phyloP scores from a whole-genome alignment of 768 basidiomycete species.

The Phaeotremella fagi region DNA sequence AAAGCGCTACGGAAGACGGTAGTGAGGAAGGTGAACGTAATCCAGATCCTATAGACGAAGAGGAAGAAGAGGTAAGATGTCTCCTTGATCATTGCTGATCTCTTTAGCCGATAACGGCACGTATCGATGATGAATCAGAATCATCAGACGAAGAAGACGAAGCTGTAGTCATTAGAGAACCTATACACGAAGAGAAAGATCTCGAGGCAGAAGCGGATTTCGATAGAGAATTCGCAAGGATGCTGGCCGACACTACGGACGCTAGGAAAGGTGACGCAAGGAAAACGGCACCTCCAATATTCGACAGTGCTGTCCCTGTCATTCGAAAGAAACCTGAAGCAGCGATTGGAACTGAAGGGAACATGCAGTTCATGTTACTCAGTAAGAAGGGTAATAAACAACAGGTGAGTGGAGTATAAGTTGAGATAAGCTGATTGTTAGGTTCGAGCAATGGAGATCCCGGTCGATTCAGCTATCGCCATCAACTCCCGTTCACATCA shows the following conservation, averaged over 20 bases:
- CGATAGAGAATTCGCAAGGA: conserved; percentile 88
- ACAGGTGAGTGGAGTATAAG: conserved; percentile 57
- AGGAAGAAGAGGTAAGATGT: conserved; percentile 52
- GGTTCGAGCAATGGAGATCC: conserved; percentile 84
- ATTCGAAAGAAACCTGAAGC: conserved; percentile 57
- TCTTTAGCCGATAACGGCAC: not conserved
- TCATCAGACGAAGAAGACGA: conserved; percentile 70
- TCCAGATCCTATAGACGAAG: conserved; percentile 49
- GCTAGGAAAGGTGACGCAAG: conserved; percentile 81
- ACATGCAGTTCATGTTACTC: conserved; percentile 89
- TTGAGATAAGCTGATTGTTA: conserved; percentile 47
- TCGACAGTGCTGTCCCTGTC: conserved; percentile 76
- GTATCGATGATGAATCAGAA: not conserved
- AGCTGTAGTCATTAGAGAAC: conserved; percentile 60
- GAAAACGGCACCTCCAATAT: conserved; percentile 76
- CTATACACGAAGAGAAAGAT: conserved; percentile 70
- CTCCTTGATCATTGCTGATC: not conserved
- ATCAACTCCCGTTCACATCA: conserved; percentile 87
- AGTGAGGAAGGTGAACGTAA: conserved; percentile 55
- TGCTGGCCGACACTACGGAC: conserved; percentile 86
- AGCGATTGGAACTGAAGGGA: conserved; percentile 46
- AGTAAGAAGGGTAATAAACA: conserved; percentile 91
- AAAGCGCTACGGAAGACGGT: conserved; percentile 30
- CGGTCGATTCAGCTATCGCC: conserved; percentile 78
- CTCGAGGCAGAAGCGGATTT: conserved; percentile 91